These are phyloP conservation scores for Lasiosphaeris hirsuta DNA, from an alignment of 495 filamentous ascomycete genomes.

Conservation along the genomic window DNA sequence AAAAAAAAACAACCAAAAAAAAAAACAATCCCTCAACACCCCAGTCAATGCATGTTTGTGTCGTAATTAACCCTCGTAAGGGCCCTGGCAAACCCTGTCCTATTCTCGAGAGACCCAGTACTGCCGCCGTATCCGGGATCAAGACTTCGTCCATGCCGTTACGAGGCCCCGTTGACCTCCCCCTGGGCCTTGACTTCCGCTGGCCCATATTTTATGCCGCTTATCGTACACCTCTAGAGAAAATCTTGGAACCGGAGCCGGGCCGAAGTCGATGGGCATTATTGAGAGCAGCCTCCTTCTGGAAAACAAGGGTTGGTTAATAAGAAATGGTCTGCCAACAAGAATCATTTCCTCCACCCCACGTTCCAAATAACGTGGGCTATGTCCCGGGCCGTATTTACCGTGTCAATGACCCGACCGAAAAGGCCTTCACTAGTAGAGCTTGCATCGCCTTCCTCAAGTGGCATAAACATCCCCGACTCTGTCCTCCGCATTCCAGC, in stretches of 20 bases:
- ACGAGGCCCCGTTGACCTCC: background rate
- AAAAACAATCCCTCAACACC: constrained; percentile 27
- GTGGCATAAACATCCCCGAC: constrained; percentile 85
- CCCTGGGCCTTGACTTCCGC: background rate
- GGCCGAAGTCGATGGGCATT: constrained; percentile 28
- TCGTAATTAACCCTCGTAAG: constrained; percentile 19
- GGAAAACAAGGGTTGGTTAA: constrained; percentile 36
- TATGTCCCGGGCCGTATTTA: constrained; percentile 95
- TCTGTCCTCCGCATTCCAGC: constrained; percentile 64
- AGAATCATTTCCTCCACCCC: constrained; percentile 73
- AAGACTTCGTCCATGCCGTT: constrained; percentile 2
- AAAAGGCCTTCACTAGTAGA: constrained; percentile 59
- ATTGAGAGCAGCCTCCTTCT: constrained; percentile 31
- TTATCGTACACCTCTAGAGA: constrained; percentile 32
- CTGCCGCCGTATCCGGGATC: background rate
- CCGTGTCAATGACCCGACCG: constrained; percentile 82
- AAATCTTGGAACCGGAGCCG: constrained; percentile 22
- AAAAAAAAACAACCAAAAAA: too few species aligned
- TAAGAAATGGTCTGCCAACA: constrained; percentile 26
- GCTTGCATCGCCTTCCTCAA: constrained; percentile 64
- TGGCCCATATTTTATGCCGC: background rate
- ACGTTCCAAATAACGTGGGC: constrained; percentile 98
- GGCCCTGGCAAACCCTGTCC: background rate
- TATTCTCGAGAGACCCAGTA: background rate
- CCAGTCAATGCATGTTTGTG: constrained; percentile 32